Evolutionary conservation across 768 basidiomycete genomes (phyloP), one percentile per base, ranked within the genome.

Genomic region (Lenzites betulinus): DNA sequence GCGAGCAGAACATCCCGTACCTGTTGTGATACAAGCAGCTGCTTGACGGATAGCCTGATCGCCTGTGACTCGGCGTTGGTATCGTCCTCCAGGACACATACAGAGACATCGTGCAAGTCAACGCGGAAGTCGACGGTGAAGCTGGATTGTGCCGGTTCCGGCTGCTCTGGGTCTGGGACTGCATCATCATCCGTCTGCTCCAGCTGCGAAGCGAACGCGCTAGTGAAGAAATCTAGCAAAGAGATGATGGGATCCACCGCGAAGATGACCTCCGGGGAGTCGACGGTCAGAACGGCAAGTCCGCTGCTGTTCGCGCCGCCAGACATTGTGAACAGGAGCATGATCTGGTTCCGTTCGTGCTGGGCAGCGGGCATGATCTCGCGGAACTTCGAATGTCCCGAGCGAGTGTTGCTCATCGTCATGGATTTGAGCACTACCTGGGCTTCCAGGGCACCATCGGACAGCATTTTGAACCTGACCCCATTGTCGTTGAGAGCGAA

Each of bases 321-420:
- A 12, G 93, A 81, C 64, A 83, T 83, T 2, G 92, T 92, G 73
- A 92, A 98, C 33, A 97, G 82, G 18, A 97, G 70, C 92, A 96
- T 97, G 70, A 98, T 89, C 68, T 97, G 93, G 60, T 95, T 95
- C 51, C 91, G 79, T 60, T 88, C 83, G 66, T 97, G 93, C 58
- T 87, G 83, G 15, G 93, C 90, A 6, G 94, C 88, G 13, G 97
- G 96, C 62, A 99, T 92, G 58, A 99, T 95, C 73, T 98, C 95
- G 42, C 95, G 85, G 78, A 95, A 98, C 67, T 83, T 88, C 25
- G 93, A 90, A 48, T 79, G 78, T 7, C 93, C 92, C 0, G 91
- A 83, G 53, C 89, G 81, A 2, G 88, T 98, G 70, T 96, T 95
- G 72, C 83, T 87, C 80, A 98, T 89, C 0, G 93, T 93, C 69